Base-by-base conservation (phyloP, 2,329 filamentous ascomycete genomes). In the Phaeophleospora eucalypticola region DNA sequence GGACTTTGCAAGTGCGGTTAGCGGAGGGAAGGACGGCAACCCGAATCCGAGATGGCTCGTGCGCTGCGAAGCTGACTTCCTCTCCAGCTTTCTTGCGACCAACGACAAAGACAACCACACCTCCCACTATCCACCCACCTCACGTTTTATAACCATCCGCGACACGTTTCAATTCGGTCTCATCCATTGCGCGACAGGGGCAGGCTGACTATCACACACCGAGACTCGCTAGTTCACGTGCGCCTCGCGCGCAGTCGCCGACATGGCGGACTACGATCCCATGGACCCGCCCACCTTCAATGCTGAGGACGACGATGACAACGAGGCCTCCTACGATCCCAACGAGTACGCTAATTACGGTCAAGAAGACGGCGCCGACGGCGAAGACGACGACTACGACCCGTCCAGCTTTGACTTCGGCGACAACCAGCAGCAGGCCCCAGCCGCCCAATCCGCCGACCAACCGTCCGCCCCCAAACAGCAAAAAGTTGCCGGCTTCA, bases 401-500 rank as follows among this genome's bases (percentile, higher is more conserved):
- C 65, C 65, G 4, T 63, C 64, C 29, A 60, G 52, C 46, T 58
- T 63, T 48, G 54, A 53, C 32, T 58, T 56, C 42, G 60, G 48
- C 47, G 50, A 56, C n/a, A 27, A 35, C 35, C 33, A 42, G 34
- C 49, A 32, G 47, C n/a, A 39, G 17, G 17, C 18, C 12, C 36
- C 3, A 16, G 18, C 54, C 41, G 41, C 46, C 33, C 18, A 41
- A 18, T 16, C 49, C 38, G 42, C 53, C 24, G 19, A 49, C 35
- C 74, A 76, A 33, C 36, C 46, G 61, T 70, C 67, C 52, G 71
- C 65, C 49, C 57, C 46, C 50, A 57, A 52, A 58, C 65, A 48
- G 59, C 66, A 48, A 34, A 56, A 53, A 42, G 51, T 59, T 35
- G 51, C 78, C 65, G 80, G 79, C 58, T 82, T 82, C 72, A 76